Base-by-base conservation (phyloP, 768 basidiomycete species). In the Lepiota brunneoincarnata region DNA sequence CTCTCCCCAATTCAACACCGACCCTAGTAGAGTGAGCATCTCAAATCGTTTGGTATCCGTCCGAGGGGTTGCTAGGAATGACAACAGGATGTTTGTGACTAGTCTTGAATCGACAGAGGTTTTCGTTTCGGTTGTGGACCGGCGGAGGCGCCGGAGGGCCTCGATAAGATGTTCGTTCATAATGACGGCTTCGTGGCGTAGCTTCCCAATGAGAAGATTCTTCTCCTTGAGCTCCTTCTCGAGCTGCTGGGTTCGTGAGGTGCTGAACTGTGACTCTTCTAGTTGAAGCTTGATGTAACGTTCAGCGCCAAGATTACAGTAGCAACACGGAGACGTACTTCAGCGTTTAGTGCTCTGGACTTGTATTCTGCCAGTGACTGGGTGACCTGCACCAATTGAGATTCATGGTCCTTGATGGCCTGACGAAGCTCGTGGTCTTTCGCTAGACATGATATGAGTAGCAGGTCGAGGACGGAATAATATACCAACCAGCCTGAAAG, bases 141-240 rank as follows among this genome's bases (percentile, higher is more conserved):
- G 87, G 42, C 93, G 85, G 46, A 99, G 79, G 20, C 97, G 87
- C 11, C 96, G 91, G n/a, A 99, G 81, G 2, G 97, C 97, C 69
- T 98, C 96, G 63, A 94, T 97, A 10, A 99, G 77, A 63, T 99
- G 97, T 65, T 98, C 97, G 60, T 98, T 98, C 66, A 95, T 86
- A 55, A 98, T 96, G 12, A 99, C 93, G 47, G 89, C 96, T 80
- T 99, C 96, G 62, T 98, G 96, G 43, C 95, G 82, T 54, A 98
- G 77, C 68, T 98, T 98, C 43, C 88, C 90, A n/a, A 97, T 91
- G 11, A 97, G 77, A n/a, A 91, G 72, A 53, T 86, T 88, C 80
- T 99, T 98, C 69, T 98, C 96, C 69, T 93, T 97, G 44, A 97
- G 77, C 62, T 98, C 93, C 65, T 88, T 88, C 67, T 95, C 89